These are phyloP conservation scores for Claviceps citrina DNA, from an alignment of 2,329 filamentous ascomycete genomes.

Conservation along the genomic window DNA sequence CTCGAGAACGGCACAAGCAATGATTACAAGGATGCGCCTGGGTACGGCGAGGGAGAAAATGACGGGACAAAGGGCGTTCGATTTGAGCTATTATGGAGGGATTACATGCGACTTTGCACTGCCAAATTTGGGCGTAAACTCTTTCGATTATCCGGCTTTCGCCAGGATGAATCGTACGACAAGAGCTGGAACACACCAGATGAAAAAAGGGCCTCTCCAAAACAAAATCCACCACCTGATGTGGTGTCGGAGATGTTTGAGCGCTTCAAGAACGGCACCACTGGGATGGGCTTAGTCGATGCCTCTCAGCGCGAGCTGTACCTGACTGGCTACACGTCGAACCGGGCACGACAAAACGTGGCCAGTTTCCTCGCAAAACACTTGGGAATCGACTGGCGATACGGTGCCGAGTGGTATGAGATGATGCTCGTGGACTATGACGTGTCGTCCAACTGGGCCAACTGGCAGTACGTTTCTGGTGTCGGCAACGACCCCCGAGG, in stretches of 20 bases:
- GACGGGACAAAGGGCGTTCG: slow-evolving; percentile 54
- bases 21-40: slow-evolving; percentile 25
- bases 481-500: slow-evolving; percentile 66
- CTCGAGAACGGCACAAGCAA: slow-evolving; percentile 50
- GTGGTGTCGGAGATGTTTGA: slow-evolving; percentile 34
- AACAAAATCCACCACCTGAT: slow-evolving; percentile 26
- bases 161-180: slow-evolving; percentile 24
- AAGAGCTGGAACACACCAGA: slow-evolving; percentile 35
- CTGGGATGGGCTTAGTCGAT: slow-evolving; percentile 64
- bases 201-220: slow-evolving; percentile 12
- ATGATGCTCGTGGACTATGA: slow-evolving; percentile 62
- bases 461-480: slow-evolving; percentile 70
- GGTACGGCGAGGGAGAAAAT: slow-evolving; percentile 57
- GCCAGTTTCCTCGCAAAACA: slow-evolving; percentile 61
- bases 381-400: slow-evolving; percentile 61
- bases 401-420: slow-evolving; percentile 75
- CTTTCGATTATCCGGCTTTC: slow-evolving; percentile 51
- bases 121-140: slow-evolving; percentile 52
- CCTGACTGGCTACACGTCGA: slow-evolving; percentile 64
- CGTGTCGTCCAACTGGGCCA: slow-evolving; percentile 61
- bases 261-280: slow-evolving; percentile 50
- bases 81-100: slow-evolving; percentile 62
- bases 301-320: slow-evolving; percentile 60
- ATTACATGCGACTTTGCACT: slow-evolving; percentile 66
- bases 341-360: slow-evolving; percentile 61